phyloP scores from a whole-genome alignment of 169 alveolate genomes.

The Eimeria brunetti region DNA sequence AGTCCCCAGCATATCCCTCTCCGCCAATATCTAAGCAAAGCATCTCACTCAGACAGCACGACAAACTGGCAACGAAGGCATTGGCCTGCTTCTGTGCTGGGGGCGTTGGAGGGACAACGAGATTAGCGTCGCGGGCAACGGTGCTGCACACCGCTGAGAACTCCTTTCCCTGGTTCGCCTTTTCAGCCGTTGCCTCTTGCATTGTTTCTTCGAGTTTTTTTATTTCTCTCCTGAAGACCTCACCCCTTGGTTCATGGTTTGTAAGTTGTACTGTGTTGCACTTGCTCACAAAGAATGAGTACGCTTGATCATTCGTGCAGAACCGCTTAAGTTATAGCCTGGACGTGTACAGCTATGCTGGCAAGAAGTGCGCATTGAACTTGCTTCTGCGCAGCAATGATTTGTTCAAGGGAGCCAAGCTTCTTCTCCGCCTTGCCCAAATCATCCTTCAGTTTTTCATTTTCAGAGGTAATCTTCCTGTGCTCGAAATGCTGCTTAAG shows the following conservation, averaged over 20 bases:
- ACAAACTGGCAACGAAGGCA: background rate
- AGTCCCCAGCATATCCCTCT: constrained; percentile 94
- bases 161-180: constrained; percentile 91
- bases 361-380: background rate
- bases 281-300: background rate
- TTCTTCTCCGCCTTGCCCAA: constrained; percentile 86
- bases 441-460: constrained; percentile 88
- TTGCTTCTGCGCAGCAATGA: constrained; percentile 81
- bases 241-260: background rate
- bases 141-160: constrained; percentile 86
- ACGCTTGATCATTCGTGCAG: background rate
- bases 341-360: background rate
- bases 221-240: constrained; percentile 85
- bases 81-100: background rate
- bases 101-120: background rate
- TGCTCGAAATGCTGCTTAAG: constrained; percentile 90
- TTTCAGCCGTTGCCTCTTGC: constrained; percentile 92
- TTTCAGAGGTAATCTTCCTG: constrained; percentile 84
- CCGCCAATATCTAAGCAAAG: constrained; percentile 85
- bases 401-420: constrained; percentile 83
- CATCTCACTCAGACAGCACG: background rate
- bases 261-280: background rate
- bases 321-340: background rate
- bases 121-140: background rate
- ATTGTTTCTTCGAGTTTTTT: constrained; percentile 91